A percentile compares a stretch with the other conserved stretches of the same genome.
Evolutionary conservation across 169 alveolate species (phyloP).

Genomic region (Plasmodium sp.): DNA sequence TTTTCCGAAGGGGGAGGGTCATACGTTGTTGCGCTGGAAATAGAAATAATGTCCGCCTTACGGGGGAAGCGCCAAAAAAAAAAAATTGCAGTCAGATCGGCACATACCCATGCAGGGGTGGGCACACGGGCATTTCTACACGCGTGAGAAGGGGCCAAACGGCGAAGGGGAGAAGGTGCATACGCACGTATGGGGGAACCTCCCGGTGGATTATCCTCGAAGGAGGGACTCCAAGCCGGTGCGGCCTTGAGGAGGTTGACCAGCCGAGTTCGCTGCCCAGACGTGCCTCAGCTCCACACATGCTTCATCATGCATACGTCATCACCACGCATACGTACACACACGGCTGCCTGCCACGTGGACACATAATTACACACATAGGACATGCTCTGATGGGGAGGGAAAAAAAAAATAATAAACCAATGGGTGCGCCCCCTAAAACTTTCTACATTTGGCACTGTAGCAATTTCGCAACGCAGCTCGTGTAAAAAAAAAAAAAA

Average conservation of each 20-base stretch:
- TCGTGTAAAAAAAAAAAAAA: background rate
- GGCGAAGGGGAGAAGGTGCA: background rate
- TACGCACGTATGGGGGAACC: background rate
- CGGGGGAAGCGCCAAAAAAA: background rate
- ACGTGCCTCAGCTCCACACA: background rate
- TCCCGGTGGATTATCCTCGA: background rate
- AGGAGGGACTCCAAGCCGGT: background rate
- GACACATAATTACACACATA: background rate
- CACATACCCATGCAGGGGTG: background rate
- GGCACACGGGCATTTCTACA: background rate
- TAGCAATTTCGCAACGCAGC: background rate
- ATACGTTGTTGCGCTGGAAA: background rate
- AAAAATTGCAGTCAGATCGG: background rate
- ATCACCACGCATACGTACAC: background rate
- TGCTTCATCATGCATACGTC: background rate
- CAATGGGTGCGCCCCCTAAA: background rate
- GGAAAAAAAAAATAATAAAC: background rate
- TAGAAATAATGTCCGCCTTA: background rate
- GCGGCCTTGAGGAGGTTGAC: background rate
- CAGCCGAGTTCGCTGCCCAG: background rate
- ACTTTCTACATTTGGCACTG: background rate
- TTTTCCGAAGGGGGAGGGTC: background rate
- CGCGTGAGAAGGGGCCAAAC: background rate
- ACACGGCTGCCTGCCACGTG: background rate
- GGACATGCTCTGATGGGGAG: background rate